Evolutionary conservation across 148 eudicot species (phyloP), one percentile per base, ranked within the genome.

Genomic region (Vaccinium myrtillus): DNA sequence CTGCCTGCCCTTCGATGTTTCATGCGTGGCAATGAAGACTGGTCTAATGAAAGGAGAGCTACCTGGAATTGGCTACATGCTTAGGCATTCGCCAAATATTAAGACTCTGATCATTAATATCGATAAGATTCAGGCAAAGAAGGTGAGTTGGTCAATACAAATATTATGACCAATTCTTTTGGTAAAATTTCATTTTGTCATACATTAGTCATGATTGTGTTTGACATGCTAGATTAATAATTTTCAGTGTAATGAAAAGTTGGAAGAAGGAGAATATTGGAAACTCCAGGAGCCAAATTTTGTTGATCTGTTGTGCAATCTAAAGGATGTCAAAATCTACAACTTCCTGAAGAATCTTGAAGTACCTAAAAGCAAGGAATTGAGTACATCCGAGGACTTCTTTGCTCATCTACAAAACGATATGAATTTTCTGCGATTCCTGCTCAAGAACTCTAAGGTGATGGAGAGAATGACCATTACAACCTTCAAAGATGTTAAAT

Each of bases 41-140:
- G 53, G 1, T 12, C 32, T 84, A 49, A 78, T 25, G 48, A 84
- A 84, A 43, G 13, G 70, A 54, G 69, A 84, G 50, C 58, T 84
- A 19, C 82, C 82, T 16, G 77, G 86, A 78, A 67, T 84, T 53
- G 32, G 69, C 56, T 67, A 43, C 53, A 49, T 78, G n/a, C 82
- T 84, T 23, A 30, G 15, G 74, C 74, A n/a, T 36, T 84, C 82
- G 4, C 86, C 82, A 27, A 61, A 78, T 27, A 74, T 84, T n/a
- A 65, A 78, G 82, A 53, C 27, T 55, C 82, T 84, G 13, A 39
- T 49, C 63, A 53, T 84, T 2, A 15, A 15, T 39, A 51, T 78
- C n/a, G 75, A 54, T 10, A 30, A 78, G 19, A 15, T 27, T 21
- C 10, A n/a, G 14, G 7, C 18, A 2, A 50, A 50, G 0, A 8